Conservation (phyloP, 805 yeast genomes). For the Saturnispora kantuleensis region DNA sequence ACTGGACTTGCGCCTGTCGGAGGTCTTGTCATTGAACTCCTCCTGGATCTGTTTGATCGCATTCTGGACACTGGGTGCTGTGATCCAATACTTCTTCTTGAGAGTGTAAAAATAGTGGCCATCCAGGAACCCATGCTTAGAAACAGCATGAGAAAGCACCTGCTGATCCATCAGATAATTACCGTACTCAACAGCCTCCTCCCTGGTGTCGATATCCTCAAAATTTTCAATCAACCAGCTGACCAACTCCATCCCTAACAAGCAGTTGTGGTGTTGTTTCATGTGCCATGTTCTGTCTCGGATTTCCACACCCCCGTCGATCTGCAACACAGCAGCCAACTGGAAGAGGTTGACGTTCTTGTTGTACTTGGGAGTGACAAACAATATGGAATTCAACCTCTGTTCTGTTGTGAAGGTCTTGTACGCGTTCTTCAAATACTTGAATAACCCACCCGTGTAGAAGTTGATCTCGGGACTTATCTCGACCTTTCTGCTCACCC, state of each 20-base stretch:
- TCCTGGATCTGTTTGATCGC: slow-evolving; percentile 4
- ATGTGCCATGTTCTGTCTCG: slow-evolving; percentile 89
- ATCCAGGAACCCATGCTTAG: slow-evolving; percentile 75
- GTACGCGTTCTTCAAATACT: slow-evolving; percentile 38
- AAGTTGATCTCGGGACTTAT: slow-evolving; percentile 67
- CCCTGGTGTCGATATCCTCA: slow-evolving; percentile 70
- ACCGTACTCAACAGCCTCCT: slow-evolving; percentile 76
- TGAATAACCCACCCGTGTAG: slow-evolving; percentile 76
- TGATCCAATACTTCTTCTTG: slow-evolving; percentile 36
- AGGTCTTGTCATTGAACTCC: background rate
- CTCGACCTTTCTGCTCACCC: slow-evolving; percentile 32
- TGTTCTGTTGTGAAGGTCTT: slow-evolving; percentile 3
- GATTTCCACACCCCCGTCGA: slow-evolving; percentile 52
- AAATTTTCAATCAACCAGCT: slow-evolving; percentile 76
- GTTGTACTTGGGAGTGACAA: slow-evolving; percentile 29
- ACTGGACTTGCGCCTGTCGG: slow-evolving; percentile 4
- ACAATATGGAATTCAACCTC: slow-evolving; percentile 14
- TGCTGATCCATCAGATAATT: slow-evolving; percentile 64
- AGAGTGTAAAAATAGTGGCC: slow-evolving; percentile 88
- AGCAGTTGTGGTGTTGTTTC: slow-evolving; percentile 65
- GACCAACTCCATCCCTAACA: slow-evolving; percentile 78
- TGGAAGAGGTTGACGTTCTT: slow-evolving; percentile 40
- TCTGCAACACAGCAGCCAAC: slow-evolving; percentile 58
- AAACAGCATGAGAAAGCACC: slow-evolving; percentile 71
- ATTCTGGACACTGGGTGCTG: slow-evolving; percentile 4